phyloP scores from a whole-genome alignment of 768 basidiomycete genomes.

The Tylopilus intermedius region DNA sequence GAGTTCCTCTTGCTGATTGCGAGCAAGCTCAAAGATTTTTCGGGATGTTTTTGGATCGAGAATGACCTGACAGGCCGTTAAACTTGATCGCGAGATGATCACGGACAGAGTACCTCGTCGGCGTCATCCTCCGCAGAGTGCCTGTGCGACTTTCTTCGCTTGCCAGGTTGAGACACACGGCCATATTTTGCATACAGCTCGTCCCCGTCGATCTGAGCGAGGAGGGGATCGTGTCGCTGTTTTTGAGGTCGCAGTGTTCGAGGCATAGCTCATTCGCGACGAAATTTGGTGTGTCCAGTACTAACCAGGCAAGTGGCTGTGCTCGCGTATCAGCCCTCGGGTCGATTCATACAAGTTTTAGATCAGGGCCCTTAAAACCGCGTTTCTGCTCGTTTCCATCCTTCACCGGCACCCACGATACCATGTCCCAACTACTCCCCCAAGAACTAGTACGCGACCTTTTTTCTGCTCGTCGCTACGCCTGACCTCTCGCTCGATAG shows the following conservation, averaged over 20 bases:
- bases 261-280: constrained; percentile 49
- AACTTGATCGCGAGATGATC: constrained; percentile 1
- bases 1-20: constrained; percentile 89
- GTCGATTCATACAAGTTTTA: not conserved
- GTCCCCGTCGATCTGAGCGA: constrained; percentile 78
- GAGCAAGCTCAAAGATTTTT: constrained; percentile 87
- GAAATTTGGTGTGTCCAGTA: not conserved
- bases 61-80: constrained; percentile 43
- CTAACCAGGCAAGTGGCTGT: constrained; percentile 10
- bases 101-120: constrained; percentile 44
- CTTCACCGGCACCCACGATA: not conserved
- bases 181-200: constrained; percentile 75
- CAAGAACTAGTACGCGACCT: constrained; percentile 15
- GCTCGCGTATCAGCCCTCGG: not conserved
- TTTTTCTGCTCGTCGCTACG: not conserved
- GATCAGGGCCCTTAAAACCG: not conserved
- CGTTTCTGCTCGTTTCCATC: not conserved
- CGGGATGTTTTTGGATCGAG: constrained; percentile 79
- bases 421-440: constrained; percentile 24
- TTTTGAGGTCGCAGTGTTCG: constrained; percentile 53
- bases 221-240: constrained; percentile 80
- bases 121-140: constrained; percentile 47
- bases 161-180: constrained; percentile 68
- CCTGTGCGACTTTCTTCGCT: constrained; percentile 58
- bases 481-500: constrained; percentile 32